Evolutionary conservation across 306 rosid species (phyloP), one percentile per base, ranked within the genome.

Genomic region (Glycine latifolia): DNA sequence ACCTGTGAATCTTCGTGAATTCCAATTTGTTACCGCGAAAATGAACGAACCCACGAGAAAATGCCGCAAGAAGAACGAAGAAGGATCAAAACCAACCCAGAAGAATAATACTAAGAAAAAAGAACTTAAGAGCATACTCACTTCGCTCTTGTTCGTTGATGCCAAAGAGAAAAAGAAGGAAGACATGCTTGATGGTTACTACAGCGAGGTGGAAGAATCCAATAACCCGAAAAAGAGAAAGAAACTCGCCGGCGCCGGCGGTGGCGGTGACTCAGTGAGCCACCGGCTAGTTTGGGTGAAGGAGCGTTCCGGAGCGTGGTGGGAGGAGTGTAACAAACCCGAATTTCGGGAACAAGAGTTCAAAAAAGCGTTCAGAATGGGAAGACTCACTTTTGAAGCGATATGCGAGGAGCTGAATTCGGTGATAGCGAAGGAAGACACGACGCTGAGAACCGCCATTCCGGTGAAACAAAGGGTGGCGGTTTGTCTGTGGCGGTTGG

Each of bases 261-360:
- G 5, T 26, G 20, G 1, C n/a, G n/a, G n/a, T n/a, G 77, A 13
- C 15, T 35, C 50, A 58, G 67, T 8, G 81, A 65, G 82, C 39
- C 81, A 87, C 6, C 72, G 98, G 83, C 17, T 97, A 59, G 71
- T 94, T 16, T 94, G 98, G 98, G 98, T 91, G 50, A 94, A 89
- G 84, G 94, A 91, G 81, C 86, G 98, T 58, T 93, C 98, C 0
- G 92, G 91, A 20, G 98, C 97, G 3, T 94, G 97, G 98, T 94
- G 98, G 98, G 98, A 94, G 55, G 91, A 89, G 78, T 94, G 95
- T 69, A 88, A 90, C 76, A 83, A 81, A 10, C 90, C 95, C 1
- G 94, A 91, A 41, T 94, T 85, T 26, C 98, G 97, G 2, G 98
- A 94, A 26, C 87, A 85, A 73, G 92, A 94, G 12, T 94, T 94